Base-by-base conservation (phyloP, 2,329 filamentous ascomycete genomes). In the Apiospora koreana region DNA sequence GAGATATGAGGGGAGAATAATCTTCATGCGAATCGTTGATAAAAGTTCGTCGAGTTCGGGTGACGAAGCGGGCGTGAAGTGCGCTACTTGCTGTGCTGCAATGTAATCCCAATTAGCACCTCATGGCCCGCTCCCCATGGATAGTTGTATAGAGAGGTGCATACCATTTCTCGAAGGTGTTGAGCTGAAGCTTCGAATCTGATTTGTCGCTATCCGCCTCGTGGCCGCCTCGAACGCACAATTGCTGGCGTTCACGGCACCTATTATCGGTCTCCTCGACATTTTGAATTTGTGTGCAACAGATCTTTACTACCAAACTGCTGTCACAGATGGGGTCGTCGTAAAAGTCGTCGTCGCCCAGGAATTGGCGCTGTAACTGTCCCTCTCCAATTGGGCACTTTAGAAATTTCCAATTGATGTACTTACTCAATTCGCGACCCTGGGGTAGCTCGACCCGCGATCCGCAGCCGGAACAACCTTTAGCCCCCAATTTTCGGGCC, bases 1-100 rank as follows among this genome's bases (percentile, higher is more conserved):
- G 38, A 93, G 86, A 77, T 89, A 87, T 42, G 84, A 80, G n/a
- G 90, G 90, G 54, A 92, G 80, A 77, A 92, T 87, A 78, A 91
- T 85, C 74, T 87, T 86, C 64, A 85, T 80, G 73, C 90, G 88
- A 76, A 92, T 85, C 28, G 76, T 79, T 50, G 80, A 77, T 72
- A 93, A 86, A 42, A 85, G 76, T 16, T 78, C 70, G 77, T 91
- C 86, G 71, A 93, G 85, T 69, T 88, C 82, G 28, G 82, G 73
- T 58, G 86, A 86, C 18, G 86, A 87, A 5, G 87, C 86, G 68
- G 83, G 81, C 9, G 81, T 77, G 76, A 91, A 91, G 69, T 78
- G 74, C 70, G 86, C 79, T 71, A 84, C 80, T 67, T 79, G 80
- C 65, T 79, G 72, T 65, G 73, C 76, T 73, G 69, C 75, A 62